These are phyloP conservation scores for Pelagomonas calceolata DNA, from an alignment of 108 stramenopile species.

Conservation along the genomic window DNA sequence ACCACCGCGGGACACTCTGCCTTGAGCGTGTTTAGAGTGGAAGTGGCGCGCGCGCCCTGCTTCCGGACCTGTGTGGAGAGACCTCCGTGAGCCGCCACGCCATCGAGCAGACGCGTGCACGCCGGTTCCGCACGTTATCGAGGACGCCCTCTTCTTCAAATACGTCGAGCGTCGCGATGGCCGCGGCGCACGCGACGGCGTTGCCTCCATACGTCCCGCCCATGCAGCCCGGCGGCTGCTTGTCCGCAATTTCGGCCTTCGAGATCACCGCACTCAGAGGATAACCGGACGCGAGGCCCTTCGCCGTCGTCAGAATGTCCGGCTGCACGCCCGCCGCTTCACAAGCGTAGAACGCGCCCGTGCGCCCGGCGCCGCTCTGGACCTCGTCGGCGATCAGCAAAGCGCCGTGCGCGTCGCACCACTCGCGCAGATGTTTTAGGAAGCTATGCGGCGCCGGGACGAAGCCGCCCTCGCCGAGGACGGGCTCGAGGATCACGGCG, in stretches of 20 bases:
- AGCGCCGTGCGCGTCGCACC: constrained; percentile 42
- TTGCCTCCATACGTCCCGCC: constrained; percentile 61
- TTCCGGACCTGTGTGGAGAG: too few species aligned
- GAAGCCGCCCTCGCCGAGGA: constrained; percentile 56
- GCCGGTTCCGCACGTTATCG: too few species aligned
- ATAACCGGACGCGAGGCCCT: constrained; percentile 56
- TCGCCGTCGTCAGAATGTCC: constrained; percentile 58
- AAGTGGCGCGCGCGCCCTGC: constrained; percentile 35
- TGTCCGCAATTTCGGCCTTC: constrained; percentile 36
- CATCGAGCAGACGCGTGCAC: too few species aligned
- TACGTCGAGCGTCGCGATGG: constrained; percentile 46
- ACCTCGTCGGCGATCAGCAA: constrained; percentile 35
- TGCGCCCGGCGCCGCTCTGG: constrained; percentile 24
- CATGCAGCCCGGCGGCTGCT: constrained; percentile 47
- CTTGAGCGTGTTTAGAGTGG: constrained; percentile 27
- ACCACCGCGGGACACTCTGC: constrained; percentile 27
- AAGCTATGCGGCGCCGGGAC: constrained; percentile 45
- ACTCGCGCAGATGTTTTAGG: constrained; percentile 29
- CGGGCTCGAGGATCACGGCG: constrained; percentile 50
- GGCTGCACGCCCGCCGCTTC: constrained; percentile 36
- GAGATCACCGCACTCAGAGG: constrained; percentile 54
- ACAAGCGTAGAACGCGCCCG: constrained; percentile 14
- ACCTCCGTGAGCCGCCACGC: too few species aligned
- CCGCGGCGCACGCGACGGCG: constrained; percentile 53
- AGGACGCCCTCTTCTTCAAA: constrained; percentile 43